phyloP scores from a whole-genome alignment of 2,329 filamentous ascomycete species.

The Colletotrichum incanum region DNA sequence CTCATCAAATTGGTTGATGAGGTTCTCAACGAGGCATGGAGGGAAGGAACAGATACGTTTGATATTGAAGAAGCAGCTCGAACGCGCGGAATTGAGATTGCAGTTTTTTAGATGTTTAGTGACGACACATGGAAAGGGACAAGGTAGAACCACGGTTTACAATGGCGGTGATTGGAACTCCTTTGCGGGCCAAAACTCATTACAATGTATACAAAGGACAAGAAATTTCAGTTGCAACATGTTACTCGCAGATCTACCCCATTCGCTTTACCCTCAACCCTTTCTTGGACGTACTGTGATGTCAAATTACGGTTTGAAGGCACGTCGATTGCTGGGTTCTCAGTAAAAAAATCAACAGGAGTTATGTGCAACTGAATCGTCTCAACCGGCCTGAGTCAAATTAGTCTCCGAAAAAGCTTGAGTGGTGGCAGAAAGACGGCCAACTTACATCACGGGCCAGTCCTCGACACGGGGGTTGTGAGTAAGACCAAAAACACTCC shows the following conservation, averaged over 20 bases:
- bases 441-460: slow-evolving; percentile 67
- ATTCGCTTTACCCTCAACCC: rapidly evolving
- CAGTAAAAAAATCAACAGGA: slow-evolving; percentile 66
- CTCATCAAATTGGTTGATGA: slow-evolving; percentile 20
- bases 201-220: background rate
- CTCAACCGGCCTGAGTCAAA: slow-evolving; percentile 60
- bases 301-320: slow-evolving; percentile 35
- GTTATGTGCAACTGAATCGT: slow-evolving; percentile 64
- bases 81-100: slow-evolving; percentile 35
- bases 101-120: slow-evolving; percentile 30
- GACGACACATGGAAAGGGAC: background rate
- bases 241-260: no score
- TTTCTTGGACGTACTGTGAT: background rate
- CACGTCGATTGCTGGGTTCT: slow-evolving; percentile 61
- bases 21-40: slow-evolving; percentile 36
- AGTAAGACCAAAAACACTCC: slow-evolving; percentile 69
- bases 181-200: background rate
- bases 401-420: background rate
- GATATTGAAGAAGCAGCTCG: slow-evolving; percentile 41
- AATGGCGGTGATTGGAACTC: background rate
- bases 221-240: background rate
- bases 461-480: slow-evolving; percentile 70
- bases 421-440: background rate
- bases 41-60: slow-evolving; percentile 31
- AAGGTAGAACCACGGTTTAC: background rate